Base-by-base conservation (phyloP, 2,329 filamentous ascomycete genomes). In the Balansia obtecta region DNA sequence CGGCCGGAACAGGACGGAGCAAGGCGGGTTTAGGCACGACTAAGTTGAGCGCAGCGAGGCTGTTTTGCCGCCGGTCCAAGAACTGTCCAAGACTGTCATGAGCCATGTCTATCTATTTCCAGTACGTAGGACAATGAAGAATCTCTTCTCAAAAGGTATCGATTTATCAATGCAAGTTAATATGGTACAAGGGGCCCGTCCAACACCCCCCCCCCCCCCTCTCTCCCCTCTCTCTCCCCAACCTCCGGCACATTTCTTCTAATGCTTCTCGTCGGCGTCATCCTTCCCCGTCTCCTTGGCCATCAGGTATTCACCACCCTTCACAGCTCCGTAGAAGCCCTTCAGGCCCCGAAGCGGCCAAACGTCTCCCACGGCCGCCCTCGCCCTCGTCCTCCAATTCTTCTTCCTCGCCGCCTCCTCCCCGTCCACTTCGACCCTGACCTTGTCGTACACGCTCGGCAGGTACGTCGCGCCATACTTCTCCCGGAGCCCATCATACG, bases 361-460 rank as follows among this genome's bases (percentile, higher is more conserved):
- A 2, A 67, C 15, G 22, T 50, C 49, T 20, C 47, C 49, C 15
- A 56, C 11, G 6, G 5, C 56, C 3, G 60, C 54, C 53, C 64
- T 66, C 5, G 67, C 52, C 6, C 58, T 49, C 3, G 58, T 57
- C 49, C 60, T 60, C 53, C 69, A 61, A 37, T 67, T 65, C n/a
- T 62, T 61, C 1, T 53, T 56, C 54, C 62, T 58, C 38, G 55
- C 61, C 13, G 56, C 57, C 34, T 61, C 61, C 34, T 68, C 64
- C 1, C 57, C 62, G 1, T 66, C 64, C 3, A 69, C 62, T 38
- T 71, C 69, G 0, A 77, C 75, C 57, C 74, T 76, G 22, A 85
- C 79, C 65, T 86, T 86, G 56, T 86, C 80, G 53, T 80, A 85
- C 1, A 86, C 80, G 32, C 69, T 80, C 0, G 80, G 82, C 54